Conservation (phyloP, 2,329 filamentous ascomycete species). For the Neonectria magnoliae region DNA sequence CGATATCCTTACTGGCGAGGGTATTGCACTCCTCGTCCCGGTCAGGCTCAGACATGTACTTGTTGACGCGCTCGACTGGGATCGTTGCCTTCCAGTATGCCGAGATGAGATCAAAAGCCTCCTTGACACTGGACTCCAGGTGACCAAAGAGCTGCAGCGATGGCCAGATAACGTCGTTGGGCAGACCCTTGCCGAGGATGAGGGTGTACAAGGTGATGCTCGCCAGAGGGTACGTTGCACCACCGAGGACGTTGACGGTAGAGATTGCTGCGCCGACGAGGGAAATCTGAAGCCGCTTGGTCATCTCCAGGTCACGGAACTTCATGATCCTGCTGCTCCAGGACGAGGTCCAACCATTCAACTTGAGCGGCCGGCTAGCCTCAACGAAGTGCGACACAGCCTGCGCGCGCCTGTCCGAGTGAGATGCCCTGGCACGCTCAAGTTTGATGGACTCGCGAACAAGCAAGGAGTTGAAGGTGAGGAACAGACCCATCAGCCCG, state of each 20-base stretch:
- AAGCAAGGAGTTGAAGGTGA: constrained; percentile 74
- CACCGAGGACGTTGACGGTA: constrained; percentile 76
- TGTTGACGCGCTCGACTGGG: constrained; percentile 81
- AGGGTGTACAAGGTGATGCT: constrained; percentile 86
- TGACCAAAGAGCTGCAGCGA: constrained; percentile 83
- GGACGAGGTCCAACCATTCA: constrained; percentile 53
- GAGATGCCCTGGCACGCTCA: constrained; percentile 75
- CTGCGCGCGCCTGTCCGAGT: constrained; percentile 82
- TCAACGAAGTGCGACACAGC: constrained; percentile 88
- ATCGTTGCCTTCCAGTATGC: constrained; percentile 84
- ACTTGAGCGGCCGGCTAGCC: constrained; percentile 74
- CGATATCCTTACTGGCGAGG: constrained; percentile 51
- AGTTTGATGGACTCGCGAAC: constrained; percentile 73
- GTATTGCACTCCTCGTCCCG: constrained; percentile 65
- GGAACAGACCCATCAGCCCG: constrained; percentile 73
- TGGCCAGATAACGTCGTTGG: constrained; percentile 86
- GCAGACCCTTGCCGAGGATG: constrained; percentile 72
- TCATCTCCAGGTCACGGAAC: constrained; percentile 50
- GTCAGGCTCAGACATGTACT: constrained; percentile 87
- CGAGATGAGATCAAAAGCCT: constrained; percentile 79
- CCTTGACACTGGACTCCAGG: constrained; percentile 77
- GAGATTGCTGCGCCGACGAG: constrained; percentile 61
- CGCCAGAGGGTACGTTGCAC: constrained; percentile 79
- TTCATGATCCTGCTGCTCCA: constrained; percentile 50
- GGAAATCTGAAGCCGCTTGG: constrained; percentile 50